phyloP scores from a whole-genome alignment of 495 filamentous ascomycete species.

The Parathielavia hyrcaniae region DNA sequence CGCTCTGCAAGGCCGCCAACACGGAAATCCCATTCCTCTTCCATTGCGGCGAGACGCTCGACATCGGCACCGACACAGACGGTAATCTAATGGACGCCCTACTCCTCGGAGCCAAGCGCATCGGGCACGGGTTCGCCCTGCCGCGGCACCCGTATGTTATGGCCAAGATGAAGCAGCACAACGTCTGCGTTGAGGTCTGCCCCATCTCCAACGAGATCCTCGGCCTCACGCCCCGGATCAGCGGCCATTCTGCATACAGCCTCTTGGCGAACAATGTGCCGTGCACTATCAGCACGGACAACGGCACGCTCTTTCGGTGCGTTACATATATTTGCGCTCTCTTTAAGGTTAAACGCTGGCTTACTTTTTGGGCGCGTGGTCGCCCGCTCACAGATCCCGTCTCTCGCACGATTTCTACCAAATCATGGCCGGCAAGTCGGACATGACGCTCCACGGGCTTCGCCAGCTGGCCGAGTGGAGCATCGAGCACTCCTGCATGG shows the following conservation, averaged over 20 bases:
- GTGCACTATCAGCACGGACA: slow-evolving; percentile 51
- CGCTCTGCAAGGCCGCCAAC: slow-evolving; percentile 57
- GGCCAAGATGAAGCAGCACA: slow-evolving; percentile 71
- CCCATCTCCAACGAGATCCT: slow-evolving; percentile 83
- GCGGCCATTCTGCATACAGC: slow-evolving; percentile 45
- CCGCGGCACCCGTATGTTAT: slow-evolving; percentile 81
- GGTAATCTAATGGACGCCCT: slow-evolving; percentile 86
- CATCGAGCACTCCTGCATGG: slow-evolving; percentile 48
- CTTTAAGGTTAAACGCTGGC: slow-evolving; percentile 1
- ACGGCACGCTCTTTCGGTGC: slow-evolving; percentile 49
- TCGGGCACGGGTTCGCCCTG: slow-evolving; percentile 88
- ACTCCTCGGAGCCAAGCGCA: slow-evolving; percentile 72
- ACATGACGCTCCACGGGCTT: slow-evolving; percentile 49
- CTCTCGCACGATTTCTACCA: slow-evolving; percentile 55
- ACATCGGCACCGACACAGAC: slow-evolving; percentile 68
- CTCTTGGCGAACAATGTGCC: slow-evolving; percentile 48
- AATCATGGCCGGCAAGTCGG: slow-evolving; percentile 45
- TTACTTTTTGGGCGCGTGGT: slow-evolving; percentile 1
- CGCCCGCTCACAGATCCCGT: slow-evolving; percentile 37
- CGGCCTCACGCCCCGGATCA: slow-evolving; percentile 43
- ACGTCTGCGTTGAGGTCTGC: slow-evolving; percentile 81
- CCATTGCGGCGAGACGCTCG: slow-evolving; percentile 85
- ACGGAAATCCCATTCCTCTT: slow-evolving; percentile 92
- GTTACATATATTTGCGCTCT: background rate
- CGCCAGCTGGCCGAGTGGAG: slow-evolving; percentile 52